Base-by-base conservation (phyloP, 2,329 filamentous ascomycete genomes). In the Colletotrichum plurivorum region DNA sequence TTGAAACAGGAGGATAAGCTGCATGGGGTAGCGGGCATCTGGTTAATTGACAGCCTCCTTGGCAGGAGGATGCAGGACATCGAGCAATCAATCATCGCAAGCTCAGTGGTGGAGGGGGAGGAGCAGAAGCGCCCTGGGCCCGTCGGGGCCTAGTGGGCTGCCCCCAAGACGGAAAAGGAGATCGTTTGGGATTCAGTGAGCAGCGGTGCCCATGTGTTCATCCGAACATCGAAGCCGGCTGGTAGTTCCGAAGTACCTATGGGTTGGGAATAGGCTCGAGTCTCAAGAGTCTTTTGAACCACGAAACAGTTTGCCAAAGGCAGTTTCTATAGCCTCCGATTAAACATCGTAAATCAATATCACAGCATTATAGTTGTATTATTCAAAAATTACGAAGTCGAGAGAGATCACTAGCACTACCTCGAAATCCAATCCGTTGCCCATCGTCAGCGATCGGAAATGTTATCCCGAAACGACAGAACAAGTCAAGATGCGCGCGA, bases 281-380 rank as follows among this genome's bases (percentile, higher is more conserved):
- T 31, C 9, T 31, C 27, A 5, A 31, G 8, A 31, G 1, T 5
- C 27, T 8, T 8, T 9, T 31, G 2, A 10, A 10, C 27, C 2
- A 31, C 9, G 8, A 31, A 10, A 31, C 27, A 31, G 6, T 10
- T 9, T 10, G 27, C 2, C 27, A 9, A 10, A 31, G 27, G 8
- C 27, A 9, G 2, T 31, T 31, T 31, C 27, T 31, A 8, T 31
- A 31, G 27, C 27, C 9, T 31, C 9, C 9, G 8, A 10, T 1
- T 31, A 31, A 8, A 2, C 1, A 9, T 31, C 27, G 2, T 3
- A 5, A 31, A 31, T 3, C 2, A 2, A 1, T 8, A 31, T 1
- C 27, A 31, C 2, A 10, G 2, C 3, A 10, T 31, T 31, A 31
- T 8, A 31, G 27, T 31, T 9, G 9, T 31, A 31, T 10, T 8